Base-by-base conservation (phyloP, 148 eudicot species). In the Fallopia convolvulus region DNA sequence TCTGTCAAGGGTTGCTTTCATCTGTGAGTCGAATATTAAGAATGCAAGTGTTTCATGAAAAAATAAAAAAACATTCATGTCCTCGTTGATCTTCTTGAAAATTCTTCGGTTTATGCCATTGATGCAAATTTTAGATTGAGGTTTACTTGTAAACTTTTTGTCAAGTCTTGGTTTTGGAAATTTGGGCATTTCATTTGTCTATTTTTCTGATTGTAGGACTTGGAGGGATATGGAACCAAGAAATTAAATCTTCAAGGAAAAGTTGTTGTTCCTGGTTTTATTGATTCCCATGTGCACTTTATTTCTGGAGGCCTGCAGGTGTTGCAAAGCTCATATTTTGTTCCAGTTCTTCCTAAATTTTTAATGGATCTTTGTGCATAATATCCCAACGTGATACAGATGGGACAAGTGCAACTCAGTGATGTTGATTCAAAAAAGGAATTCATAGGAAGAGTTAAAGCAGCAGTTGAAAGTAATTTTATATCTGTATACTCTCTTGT, bases 241-340 rank as follows among this genome's bases (percentile, higher is more conserved):
- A 85, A 48, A 72, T 76, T 91, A 79, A 79, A 93, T 82, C 88
- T 96, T 23, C 84, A 87, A 74, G 92, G 94, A 30, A 93, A 90
- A 76, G 13, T 91, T 72, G 90, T 93, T 77, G 88, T 96, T 85
- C 99, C 99, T 79, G 99, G 99, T 81, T 93, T 96, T 68, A 86
- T 96, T 47, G 99, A 96, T 82, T 90, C 99, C 60, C 99, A 96
- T 75, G 84, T 96, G 71, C 99, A 96, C 91, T 86, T 96, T 20
- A 77, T 96, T 72, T 84, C 23, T 70, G 97, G 97, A 73, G 99
- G 99, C 80, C 81, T 96, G 77, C 97, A 93, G 99, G 99, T 95
- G 74, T 81, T 78, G 42, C 44, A 14, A 40, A 50, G 3, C 39
- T 12, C 39, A 30, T 14, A 63, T 23, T 8, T 55, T 60, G 32